Evolutionary conservation across 192 early-diverging fungal genomes (phyloP).

Genomic region (Pilaira anomala): DNA sequence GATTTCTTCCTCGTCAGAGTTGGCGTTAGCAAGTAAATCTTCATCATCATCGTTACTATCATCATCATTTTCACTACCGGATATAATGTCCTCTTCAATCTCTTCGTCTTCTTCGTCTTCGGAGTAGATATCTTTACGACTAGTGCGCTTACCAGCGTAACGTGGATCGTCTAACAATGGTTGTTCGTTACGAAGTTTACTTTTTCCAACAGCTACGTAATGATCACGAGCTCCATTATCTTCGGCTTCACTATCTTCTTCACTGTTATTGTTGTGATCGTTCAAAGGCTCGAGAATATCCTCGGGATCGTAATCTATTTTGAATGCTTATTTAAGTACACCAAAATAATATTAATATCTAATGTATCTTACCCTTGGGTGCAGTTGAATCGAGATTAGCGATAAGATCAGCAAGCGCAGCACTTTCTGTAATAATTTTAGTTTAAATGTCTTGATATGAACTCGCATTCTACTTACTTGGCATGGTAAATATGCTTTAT

Average conservation of each 20-base stretch:
- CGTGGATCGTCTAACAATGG: conserved; percentile 69
- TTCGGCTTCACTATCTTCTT: conserved; percentile 42
- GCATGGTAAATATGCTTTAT: no score
- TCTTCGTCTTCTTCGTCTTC: conserved; percentile 42
- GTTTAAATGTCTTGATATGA: no score
- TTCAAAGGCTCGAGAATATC: conserved; percentile 40
- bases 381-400: conserved; percentile 53
- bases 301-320: conserved; percentile 68
- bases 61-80: conserved; percentile 40
- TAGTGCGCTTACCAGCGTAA: conserved; percentile 65
- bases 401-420: conserved; percentile 36
- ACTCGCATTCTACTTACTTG: no score
- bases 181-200: conserved; percentile 56
- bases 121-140: conserved; percentile 60
- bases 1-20: conserved; percentile 42
- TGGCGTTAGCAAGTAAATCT: conserved; percentile 17
- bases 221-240: conserved; percentile 58
- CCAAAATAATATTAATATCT: neutral
- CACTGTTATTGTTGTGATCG: conserved; percentile 38
- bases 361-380: conserved; percentile 42
- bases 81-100: conserved; percentile 23
- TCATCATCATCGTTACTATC: conserved; percentile 41
- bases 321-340: neutral
- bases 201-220: conserved; percentile 71
- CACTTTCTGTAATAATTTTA: no score